Evolutionary conservation across 2,329 filamentous ascomycete genomes (phyloP).

Genomic region (Chrysoporthe deuterocubensis): DNA sequence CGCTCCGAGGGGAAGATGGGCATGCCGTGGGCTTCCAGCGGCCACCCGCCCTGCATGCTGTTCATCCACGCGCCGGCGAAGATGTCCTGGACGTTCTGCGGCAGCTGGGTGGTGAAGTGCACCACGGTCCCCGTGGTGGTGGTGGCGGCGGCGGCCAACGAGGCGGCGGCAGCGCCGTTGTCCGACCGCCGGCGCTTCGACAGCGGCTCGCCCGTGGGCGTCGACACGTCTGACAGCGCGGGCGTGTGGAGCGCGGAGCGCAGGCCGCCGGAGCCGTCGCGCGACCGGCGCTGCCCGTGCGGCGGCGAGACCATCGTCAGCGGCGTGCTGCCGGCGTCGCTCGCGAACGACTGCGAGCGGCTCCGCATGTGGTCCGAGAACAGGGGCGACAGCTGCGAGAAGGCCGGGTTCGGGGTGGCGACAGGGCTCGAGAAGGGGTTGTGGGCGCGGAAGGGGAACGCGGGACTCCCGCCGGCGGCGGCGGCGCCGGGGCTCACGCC

Average conservation of each 20-base stretch:
- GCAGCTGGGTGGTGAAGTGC: constrained; percentile 19
- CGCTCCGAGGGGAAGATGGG: neutral
- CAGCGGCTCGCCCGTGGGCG: neutral
- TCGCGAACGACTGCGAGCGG: constrained; percentile 1
- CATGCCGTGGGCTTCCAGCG: neutral
- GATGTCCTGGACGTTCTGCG: constrained; percentile 17
- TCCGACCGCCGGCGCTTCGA: constrained; percentile 9
- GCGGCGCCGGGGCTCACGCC: neutral
- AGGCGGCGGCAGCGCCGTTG: neutral
- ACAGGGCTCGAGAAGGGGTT: neutral
- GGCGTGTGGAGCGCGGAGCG: neutral
- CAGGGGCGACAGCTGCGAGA: neutral
- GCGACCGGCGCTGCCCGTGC: neutral
- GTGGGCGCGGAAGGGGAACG: neutral
- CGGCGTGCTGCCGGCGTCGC: neutral
- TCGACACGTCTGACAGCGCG: neutral
- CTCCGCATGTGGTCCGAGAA: neutral
- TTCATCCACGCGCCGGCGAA: constrained; percentile 3
- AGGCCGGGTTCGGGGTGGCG: neutral
- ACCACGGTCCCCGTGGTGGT: neutral
- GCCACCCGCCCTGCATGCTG: neutral
- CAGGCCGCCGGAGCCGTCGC: neutral
- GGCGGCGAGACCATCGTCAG: neutral
- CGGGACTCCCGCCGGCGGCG: neutral
- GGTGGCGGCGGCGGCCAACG: neutral